Conservation (phyloP, 495 filamentous ascomycete species). For the Talaromyces proteolyticus region DNA sequence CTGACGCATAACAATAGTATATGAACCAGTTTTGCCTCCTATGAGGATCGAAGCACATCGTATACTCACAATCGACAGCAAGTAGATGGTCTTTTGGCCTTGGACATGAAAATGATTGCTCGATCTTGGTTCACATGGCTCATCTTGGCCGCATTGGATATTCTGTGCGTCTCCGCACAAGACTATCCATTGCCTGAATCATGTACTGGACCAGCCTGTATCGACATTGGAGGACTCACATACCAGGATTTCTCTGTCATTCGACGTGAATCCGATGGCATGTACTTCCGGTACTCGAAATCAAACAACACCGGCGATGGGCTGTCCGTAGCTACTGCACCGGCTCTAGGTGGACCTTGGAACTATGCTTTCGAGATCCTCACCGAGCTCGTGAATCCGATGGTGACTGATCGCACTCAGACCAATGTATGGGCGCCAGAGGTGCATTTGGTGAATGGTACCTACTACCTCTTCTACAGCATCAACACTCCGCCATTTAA, state of each 20-base stretch:
- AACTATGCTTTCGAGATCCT: slow-evolving; percentile 49
- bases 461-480: slow-evolving; percentile 70
- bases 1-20: too few species aligned
- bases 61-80: background rate
- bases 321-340: slow-evolving; percentile 53
- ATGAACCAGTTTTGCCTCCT: too few species aligned
- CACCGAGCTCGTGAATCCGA: slow-evolving; percentile 40
- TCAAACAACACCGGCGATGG: slow-evolving; percentile 42
- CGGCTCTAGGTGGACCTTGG: slow-evolving; percentile 60
- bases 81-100: background rate
- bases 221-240: background rate
- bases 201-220: background rate
- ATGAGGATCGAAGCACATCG: too few species aligned
- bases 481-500: slow-evolving; percentile 57
- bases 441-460: slow-evolving; percentile 44
- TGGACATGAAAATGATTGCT: background rate
- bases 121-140: background rate
- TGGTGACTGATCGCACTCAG: background rate
- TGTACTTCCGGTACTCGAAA: slow-evolving; percentile 62
- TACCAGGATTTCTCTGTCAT: slow-evolving; percentile 60
- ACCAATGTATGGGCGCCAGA: slow-evolving; percentile 55
- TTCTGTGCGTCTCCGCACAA: background rate
- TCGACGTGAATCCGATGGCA: slow-evolving; percentile 55
- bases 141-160: background rate
- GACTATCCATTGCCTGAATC: background rate